phyloP scores from a whole-genome alignment of 108 stramenopile species.

The Nitzschia sp. region DNA sequence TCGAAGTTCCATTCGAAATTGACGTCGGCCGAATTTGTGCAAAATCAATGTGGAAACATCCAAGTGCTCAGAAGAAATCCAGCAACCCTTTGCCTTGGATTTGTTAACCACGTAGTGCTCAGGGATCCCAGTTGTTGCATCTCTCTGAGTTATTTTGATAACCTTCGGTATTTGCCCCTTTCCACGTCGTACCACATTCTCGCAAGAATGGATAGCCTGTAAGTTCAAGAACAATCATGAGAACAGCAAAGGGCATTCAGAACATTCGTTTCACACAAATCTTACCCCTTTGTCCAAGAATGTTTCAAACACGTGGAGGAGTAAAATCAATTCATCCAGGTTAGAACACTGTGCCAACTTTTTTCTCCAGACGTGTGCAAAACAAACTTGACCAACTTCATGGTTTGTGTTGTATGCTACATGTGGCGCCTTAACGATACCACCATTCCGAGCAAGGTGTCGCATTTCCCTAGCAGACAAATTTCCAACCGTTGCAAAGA shows the following conservation, averaged over 20 bases:
- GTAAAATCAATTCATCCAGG: constrained; percentile 54
- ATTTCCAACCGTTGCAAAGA: constrained; percentile 64
- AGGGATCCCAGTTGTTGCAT: constrained; percentile 48
- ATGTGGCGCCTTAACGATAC: constrained; percentile 53
- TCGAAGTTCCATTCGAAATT: constrained; percentile 9
- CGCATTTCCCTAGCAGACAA: constrained; percentile 38
- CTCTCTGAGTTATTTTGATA: constrained; percentile 43
- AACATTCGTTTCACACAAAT: constrained; percentile 11
- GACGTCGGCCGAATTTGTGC: constrained; percentile 27
- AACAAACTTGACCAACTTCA: constrained; percentile 76
- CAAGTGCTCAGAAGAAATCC: constrained; percentile 49
- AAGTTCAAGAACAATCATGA: constrained; percentile 2
- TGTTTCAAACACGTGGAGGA: constrained; percentile 57
- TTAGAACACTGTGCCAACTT: constrained; percentile 41
- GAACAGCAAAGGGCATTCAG: background rate
- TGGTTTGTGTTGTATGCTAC: constrained; percentile 61
- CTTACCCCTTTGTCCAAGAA: constrained; percentile 59
- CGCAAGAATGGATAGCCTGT: constrained; percentile 38
- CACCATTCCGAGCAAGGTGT: constrained; percentile 62
- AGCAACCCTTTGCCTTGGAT: constrained; percentile 45
- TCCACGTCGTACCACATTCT: constrained; percentile 31
- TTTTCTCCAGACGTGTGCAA: constrained; percentile 78
- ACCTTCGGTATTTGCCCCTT: constrained; percentile 37
- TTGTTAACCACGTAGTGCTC: constrained; percentile 61
- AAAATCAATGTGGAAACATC: constrained; percentile 48